Conservation (phyloP, 768 basidiomycete genomes). For the Lactarius vividus region DNA sequence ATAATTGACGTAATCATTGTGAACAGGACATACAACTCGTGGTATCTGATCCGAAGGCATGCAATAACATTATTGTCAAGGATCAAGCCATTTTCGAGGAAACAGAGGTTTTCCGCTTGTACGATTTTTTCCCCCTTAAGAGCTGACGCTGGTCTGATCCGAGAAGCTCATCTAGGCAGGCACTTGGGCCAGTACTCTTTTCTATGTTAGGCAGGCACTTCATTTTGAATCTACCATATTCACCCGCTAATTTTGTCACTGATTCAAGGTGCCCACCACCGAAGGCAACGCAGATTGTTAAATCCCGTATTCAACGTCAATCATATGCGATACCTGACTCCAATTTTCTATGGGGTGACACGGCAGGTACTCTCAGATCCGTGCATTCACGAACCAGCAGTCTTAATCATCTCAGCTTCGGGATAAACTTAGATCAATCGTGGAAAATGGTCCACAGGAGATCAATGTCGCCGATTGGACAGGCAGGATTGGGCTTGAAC, state of each 20-base stretch:
- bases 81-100: neutral
- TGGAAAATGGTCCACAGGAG: constrained; percentile 40
- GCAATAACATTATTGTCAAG: neutral
- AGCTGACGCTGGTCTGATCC: neutral
- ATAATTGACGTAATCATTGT: too few relatives aligned
- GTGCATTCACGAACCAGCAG: constrained; percentile 40
- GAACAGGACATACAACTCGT: constrained; percentile 15
- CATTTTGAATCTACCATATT: neutral
- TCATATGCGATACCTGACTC: constrained; percentile 29
- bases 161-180: neutral
- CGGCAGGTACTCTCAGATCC: constrained; percentile 10
- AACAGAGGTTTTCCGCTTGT: constrained; percentile 20
- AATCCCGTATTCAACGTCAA: constrained; percentile 2
- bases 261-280: constrained; percentile 27
- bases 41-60: constrained; percentile 24
- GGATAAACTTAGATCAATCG: constrained; percentile 22
- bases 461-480: constrained; percentile 18
- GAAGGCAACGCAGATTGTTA: constrained; percentile 3
- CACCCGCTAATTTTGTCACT: neutral
- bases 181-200: constrained; percentile 22
- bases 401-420: constrained; percentile 39
- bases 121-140: constrained; percentile 9
- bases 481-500: constrained; percentile 22
- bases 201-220: neutral
- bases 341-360: constrained; percentile 25